A percentile compares a stretch with the other conserved stretches of the same genome.
Evolutionary conservation across 306 rosid genomes (phyloP).

Genomic region (Quercus rubra): DNA sequence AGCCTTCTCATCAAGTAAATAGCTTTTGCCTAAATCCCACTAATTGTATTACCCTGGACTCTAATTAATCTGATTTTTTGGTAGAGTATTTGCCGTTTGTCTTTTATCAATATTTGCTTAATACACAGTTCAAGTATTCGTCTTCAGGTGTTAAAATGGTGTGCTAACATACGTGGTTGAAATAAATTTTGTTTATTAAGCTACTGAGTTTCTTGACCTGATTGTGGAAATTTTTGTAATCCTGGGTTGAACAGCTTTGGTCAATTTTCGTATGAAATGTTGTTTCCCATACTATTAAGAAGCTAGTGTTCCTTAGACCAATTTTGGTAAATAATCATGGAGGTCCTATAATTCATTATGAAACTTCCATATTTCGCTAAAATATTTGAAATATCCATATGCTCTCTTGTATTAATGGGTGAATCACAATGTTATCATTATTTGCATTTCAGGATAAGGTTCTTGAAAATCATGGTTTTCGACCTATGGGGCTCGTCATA

Average conservation of each 20-base stretch:
- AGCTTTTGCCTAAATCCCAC: too few species aligned
- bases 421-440: not conserved
- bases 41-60: not conserved
- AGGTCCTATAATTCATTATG: not conserved
- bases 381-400: not conserved
- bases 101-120: not conserved
- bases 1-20: too few species aligned
- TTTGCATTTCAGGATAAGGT: slow-evolving; percentile 41
- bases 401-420: not conserved
- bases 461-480: slow-evolving; percentile 50
- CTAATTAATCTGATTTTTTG: not conserved
- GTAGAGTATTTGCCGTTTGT: not conserved
- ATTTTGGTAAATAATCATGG: not conserved
- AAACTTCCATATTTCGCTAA: not conserved
- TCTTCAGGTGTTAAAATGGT: not conserved
- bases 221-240: not conserved
- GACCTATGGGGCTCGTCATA: slow-evolving; percentile 62
- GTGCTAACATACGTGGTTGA: not conserved
- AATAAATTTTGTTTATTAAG: not conserved
- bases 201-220: not conserved
- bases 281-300: not conserved
- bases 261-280: not conserved
- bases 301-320: not conserved
- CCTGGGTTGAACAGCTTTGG: not conserved
- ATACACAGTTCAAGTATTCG: not conserved